Evolutionary conservation across 495 filamentous ascomycete species (phyloP).

Genomic region (Echria macrotheca): DNA sequence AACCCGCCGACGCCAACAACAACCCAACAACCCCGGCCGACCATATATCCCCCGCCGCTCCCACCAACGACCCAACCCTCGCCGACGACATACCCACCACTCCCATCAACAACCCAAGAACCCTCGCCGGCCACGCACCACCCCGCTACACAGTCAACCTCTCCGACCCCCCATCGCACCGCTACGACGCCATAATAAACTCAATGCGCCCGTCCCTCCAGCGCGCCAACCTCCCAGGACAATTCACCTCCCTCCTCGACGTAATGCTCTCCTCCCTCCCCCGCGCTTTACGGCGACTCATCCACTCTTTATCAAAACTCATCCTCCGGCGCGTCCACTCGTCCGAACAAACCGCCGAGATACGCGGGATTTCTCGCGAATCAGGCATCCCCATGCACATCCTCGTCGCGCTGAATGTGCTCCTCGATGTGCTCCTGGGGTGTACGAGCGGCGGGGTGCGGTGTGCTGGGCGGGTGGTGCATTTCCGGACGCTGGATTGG

Average conservation of each 20-base stretch:
- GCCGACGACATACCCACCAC: too few relatives aligned
- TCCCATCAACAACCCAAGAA: too few relatives aligned
- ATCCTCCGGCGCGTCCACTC: conserved; percentile 46
- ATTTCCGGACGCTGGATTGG: conserved; percentile 67
- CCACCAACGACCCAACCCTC: too few relatives aligned
- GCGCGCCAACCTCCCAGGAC: background rate
- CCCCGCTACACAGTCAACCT: conserved; percentile 50
- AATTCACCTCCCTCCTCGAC: background rate
- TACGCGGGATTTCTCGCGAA: conserved; percentile 50
- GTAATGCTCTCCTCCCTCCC: conserved; percentile 5
- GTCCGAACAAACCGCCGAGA: conserved; percentile 55
- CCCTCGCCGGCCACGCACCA: conserved; percentile 3
- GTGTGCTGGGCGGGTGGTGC: conserved; percentile 41
- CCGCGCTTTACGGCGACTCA: background rate
- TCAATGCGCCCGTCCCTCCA: conserved; percentile 3
- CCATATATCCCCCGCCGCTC: too few relatives aligned
- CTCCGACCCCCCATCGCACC: conserved; percentile 48
- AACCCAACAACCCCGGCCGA: too few relatives aligned
- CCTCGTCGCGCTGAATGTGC: conserved; percentile 55
- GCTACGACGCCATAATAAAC: conserved; percentile 39
- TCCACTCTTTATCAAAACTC: conserved; percentile 22
- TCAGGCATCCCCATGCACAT: conserved; percentile 54
- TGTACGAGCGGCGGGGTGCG: conserved; percentile 52
- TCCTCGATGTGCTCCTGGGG: conserved; percentile 60
- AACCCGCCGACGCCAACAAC: too few relatives aligned